Base-by-base conservation (phyloP, 345 rosid species). In the Hibiscus syriacus region DNA sequence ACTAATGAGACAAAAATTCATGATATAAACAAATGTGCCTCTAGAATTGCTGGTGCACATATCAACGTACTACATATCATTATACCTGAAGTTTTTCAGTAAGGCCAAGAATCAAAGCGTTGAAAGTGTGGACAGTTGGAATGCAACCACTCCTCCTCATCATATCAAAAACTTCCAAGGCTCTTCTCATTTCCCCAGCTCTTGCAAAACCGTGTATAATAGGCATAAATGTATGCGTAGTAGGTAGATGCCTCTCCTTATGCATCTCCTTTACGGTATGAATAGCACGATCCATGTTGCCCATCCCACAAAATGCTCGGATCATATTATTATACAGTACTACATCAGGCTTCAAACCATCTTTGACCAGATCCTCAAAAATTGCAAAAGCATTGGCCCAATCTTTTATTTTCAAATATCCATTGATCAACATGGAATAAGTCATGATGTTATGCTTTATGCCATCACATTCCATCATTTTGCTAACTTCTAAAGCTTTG, bases 81-180 rank as follows among this genome's bases (percentile, higher is more conserved):
- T 20, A 52, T 83, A 93, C 97, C 97, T 87, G 89, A 56, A 86
- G 79, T 81, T 86, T 90, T 87, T 94, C 96, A 57, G 88, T 96
- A 59, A 89, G 84, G 22, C 96, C 97, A 58, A 89, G 95, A 75
- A 94, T 87, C 82, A 94, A 72, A 38, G 95, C 99, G 67, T 89
- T 94, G 81, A 74, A 93, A 59, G 96, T 90, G 72, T 94, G 96
- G 56, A 94, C 96, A 5, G 91, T 82, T 54, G 99, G 96, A 74
- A 89, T 82, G 82, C 99, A 91, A 36, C 99, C 99, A 36, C 89
- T 82, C 76, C 85, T 74, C 77, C 97, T 86, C 97, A 94, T 94
- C 87, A 84, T 81, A 80, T 94, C 92, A 25, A 94, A 90, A 70
- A 84, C 72, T 64, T 94, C 95, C 32, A 90, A 54, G 3, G 97